Conservation (phyloP, 1,284 basidiomycete species). For the Ceratobasidium sp. region DNA sequence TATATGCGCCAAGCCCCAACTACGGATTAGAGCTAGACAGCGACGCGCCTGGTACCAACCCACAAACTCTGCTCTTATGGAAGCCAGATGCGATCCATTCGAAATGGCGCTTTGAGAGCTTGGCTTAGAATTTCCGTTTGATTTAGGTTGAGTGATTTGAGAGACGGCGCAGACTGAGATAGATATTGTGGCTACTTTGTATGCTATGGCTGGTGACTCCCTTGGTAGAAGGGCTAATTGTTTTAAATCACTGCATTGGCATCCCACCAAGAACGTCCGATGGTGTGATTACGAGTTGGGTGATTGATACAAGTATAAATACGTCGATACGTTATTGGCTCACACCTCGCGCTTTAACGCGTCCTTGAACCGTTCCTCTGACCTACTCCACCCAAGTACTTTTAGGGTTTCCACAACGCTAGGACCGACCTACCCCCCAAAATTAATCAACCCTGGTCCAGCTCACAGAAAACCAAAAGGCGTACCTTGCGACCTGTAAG, state of each 20-base stretch:
- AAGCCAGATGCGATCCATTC: slow-evolving; percentile 16
- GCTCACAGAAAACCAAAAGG: slow-evolving; percentile 28
- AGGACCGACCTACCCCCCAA: slow-evolving; percentile 59
- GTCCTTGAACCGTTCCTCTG: slow-evolving; percentile 53
- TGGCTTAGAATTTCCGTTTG: background rate
- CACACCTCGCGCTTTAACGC: slow-evolving; percentile 9
- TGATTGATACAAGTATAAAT: background rate
- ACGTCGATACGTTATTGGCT: background rate
- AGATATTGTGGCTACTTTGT: background rate
- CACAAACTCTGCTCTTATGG: slow-evolving; percentile 11
- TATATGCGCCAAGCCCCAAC: slow-evolving; percentile 6
- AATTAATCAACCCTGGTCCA: background rate
- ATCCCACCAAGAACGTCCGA: too few relatives aligned
- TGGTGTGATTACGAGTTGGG: background rate
- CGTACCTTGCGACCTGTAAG: slow-evolving; percentile 82
- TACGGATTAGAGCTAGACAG: slow-evolving; percentile 11
- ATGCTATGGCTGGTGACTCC: background rate
- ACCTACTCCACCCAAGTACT: slow-evolving; percentile 59
- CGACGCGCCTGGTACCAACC: background rate
- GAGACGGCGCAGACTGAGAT: background rate
- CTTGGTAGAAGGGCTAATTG: background rate
- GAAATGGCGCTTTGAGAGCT: slow-evolving; percentile 17
- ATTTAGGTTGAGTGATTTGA: background rate
- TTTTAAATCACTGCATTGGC: background rate
- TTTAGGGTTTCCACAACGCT: slow-evolving; percentile 60